Evolutionary conservation across 2,329 filamentous ascomycete species (phyloP), one percentile per base, ranked within the genome.

Genomic region (Aspergillus novoparasiticus): DNA sequence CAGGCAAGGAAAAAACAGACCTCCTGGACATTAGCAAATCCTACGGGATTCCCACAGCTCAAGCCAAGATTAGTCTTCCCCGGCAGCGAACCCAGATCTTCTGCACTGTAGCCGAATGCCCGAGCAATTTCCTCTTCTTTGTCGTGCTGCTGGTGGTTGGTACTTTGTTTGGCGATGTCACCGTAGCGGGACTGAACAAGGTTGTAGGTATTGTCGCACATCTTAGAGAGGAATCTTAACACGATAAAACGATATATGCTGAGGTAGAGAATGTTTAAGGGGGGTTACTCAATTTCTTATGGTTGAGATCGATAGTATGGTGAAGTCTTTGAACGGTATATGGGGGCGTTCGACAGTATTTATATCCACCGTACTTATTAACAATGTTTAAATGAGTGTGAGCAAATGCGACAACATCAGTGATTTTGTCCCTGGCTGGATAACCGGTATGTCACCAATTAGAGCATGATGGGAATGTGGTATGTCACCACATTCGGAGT

Each of bases 31-130:
- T 76, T 82, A 1, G 85, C 82, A 11, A 84, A 76, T 6, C 80
- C 83, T 9, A 85, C 64, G 0, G 85, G 84, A 63, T 86, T 86
- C 3, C 84, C 84, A 62, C 84, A 86, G 73, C 82, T 83, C 10
- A 86, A 68, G 0, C 84, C 84, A 2, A 86, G 75, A 64, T 86
- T 86, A 21, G 84, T 75, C 55, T 80, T 81, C 16, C 78, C 65
- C 0, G 84, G 83, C 28, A 83, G 78, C n/a, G 66, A 72, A 21
- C 72, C 70, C 1, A 86, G 80, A 57, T 86, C 83, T 34, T 82
- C 76, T 10, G 79, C 75, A 14, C 77, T 78, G 70, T 86, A 87
- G 9, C 84, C 84, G 67, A 86, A 86, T 0, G 84, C 80, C 61
- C 78, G 77, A 41, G 84, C 84, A 16, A 85, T 79, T 4, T 76